Conservation (phyloP, 208 protist species). For the Trypanosoma lewisi region DNA sequence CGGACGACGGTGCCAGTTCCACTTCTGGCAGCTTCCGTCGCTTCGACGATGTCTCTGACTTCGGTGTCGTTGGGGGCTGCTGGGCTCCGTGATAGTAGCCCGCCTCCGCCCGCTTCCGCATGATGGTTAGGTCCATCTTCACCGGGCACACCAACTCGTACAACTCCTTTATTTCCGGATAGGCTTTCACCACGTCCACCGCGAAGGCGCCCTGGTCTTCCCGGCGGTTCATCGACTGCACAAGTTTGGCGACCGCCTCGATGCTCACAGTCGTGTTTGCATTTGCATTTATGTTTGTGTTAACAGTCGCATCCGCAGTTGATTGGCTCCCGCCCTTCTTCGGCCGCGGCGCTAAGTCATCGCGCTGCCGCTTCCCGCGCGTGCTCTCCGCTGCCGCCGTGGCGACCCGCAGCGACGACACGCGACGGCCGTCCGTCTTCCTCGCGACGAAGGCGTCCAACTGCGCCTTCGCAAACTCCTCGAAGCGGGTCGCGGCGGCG, state of each 20-base stretch:
- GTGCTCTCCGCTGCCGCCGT: slow-evolving; percentile 5
- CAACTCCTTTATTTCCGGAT: slow-evolving; percentile 59
- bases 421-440: slow-evolving; percentile 64
- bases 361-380: slow-evolving; percentile 8
- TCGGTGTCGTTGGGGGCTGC: neutral
- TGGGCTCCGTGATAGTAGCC: slow-evolving; percentile 52
- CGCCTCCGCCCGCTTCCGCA: slow-evolving; percentile 50
- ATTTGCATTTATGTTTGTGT: no score
- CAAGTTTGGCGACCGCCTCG: slow-evolving; percentile 50
- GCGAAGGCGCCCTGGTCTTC: slow-evolving; percentile 76
- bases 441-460: slow-evolving; percentile 55
- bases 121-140: slow-evolving; percentile 77
- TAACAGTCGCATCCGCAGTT: no score
- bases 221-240: slow-evolving; percentile 56
- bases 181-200: slow-evolving; percentile 73
- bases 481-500: slow-evolving; percentile 54
- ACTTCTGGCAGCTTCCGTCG: slow-evolving; percentile 2
- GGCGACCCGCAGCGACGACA: slow-evolving; percentile 47
- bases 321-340: neutral
- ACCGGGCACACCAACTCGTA: slow-evolving; percentile 73
- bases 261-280: neutral
- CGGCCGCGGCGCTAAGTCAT: neutral
- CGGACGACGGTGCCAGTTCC: neutral
- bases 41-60: neutral
- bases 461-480: slow-evolving; percentile 56